Evolutionary conservation across 2,329 filamentous ascomycete genomes (phyloP).

Genomic region (Atkinsonella texensis): DNA sequence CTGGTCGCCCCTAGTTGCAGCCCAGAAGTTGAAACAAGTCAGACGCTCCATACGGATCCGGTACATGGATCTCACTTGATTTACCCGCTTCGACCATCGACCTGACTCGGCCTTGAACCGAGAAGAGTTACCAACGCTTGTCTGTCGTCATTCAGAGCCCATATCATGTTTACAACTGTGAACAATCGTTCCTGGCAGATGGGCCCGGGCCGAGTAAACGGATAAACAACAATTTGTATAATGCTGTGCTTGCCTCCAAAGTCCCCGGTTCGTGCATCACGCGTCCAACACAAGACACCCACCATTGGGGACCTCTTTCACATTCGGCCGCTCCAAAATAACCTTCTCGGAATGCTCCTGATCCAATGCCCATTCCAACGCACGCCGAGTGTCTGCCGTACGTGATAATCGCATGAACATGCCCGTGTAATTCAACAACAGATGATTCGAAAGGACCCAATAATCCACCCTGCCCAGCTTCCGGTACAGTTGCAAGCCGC

Average conservation of each 20-base stretch:
- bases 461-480: constrained; percentile 5
- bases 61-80: too few relatives aligned
- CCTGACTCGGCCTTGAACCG: too few relatives aligned
- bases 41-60: too few relatives aligned
- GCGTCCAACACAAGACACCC: constrained; percentile 6
- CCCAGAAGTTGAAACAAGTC: too few relatives aligned
- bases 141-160: too few relatives aligned
- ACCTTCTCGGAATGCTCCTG: constrained; percentile 5
- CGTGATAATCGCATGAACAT: constrained; percentile 8
- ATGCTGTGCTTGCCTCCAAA: background rate
- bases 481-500: constrained; percentile 6
- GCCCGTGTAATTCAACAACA: constrained; percentile 4
- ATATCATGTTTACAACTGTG: too few relatives aligned
- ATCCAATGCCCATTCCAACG: constrained; percentile 7
- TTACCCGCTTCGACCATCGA: too few relatives aligned
- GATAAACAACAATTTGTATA: background rate
- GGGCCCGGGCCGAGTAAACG: background rate
- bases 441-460: constrained; percentile 7
- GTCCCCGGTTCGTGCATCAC: background rate
- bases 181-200: too few relatives aligned
- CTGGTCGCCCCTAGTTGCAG: too few relatives aligned
- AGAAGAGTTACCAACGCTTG: too few relatives aligned
- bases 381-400: constrained; percentile 4
- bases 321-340: background rate
- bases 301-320: constrained; percentile 4